phyloP scores from a whole-genome alignment of 495 filamentous ascomycete species.

The Penicillium herquei region DNA sequence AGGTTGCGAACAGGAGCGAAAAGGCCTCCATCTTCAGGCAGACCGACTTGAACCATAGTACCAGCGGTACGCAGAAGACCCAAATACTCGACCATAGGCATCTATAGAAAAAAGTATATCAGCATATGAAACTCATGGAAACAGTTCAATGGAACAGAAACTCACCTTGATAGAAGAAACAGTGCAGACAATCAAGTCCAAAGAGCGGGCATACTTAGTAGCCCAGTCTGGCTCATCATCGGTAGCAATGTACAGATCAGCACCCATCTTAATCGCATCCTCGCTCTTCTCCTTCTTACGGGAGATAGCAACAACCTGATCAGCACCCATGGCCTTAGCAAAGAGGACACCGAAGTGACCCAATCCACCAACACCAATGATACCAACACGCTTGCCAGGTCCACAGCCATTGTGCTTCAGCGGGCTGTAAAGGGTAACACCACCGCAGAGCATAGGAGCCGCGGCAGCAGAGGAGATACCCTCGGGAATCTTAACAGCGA shows the following conservation, averaged over 20 bases:
- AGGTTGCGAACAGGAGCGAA: conserved; percentile 61
- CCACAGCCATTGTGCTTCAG: conserved; percentile 71
- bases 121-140: neutral
- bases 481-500: conserved; percentile 79
- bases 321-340: conserved; percentile 66
- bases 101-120: conserved; percentile 28
- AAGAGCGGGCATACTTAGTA: conserved; percentile 56
- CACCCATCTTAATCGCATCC: conserved; percentile 63
- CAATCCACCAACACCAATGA: conserved; percentile 81
- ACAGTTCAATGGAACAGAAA: neutral
- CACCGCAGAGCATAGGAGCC: conserved; percentile 84
- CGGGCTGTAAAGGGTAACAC: conserved; percentile 75
- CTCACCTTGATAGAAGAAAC: conserved; percentile 62
- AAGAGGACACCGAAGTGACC: conserved; percentile 68
- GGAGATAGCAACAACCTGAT: conserved; percentile 78
- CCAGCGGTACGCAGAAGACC: conserved; percentile 65
- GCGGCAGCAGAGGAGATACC: conserved; percentile 54
- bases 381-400: conserved; percentile 79
- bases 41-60: conserved; percentile 78
- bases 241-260: conserved; percentile 77
- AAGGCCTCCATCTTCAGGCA: conserved; percentile 65
- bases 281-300: conserved; percentile 63
- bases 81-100: conserved; percentile 74
- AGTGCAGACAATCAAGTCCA: conserved; percentile 85
- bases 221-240: conserved; percentile 75